Evolutionary conservation across 225 moss, liverwort and hornwort genomes (phyloP), one percentile per base, ranked within the genome.

Genomic region (Pseudoscleropodium purum): DNA sequence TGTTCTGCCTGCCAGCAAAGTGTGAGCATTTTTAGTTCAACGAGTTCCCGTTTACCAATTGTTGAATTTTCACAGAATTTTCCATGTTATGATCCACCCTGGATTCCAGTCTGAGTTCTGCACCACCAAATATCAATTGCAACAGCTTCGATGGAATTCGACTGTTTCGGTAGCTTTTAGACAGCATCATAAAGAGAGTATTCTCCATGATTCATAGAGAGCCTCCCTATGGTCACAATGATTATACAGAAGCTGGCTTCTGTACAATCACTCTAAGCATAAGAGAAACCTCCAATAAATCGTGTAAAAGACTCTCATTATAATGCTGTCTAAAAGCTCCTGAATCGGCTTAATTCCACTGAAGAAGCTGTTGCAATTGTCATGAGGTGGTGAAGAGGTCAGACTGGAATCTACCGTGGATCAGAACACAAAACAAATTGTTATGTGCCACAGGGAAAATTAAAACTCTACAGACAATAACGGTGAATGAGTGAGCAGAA

Each of bases 1-100:
- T 95, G 83, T 99, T 99, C 97, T 98, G 97, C 93, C 95, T 98
- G 96, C 93, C 97, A 96, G 93, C 93, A 93, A 89, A 88, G 92
- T 91, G 91, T 93, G 93, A 93, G 94, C 94, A 92, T 75, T 87
- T 66, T 93, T 89, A 94, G 87, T 88, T 81, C 72, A 82, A 69
- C 87, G 20, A 83, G 91, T 76, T 89, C 90, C 88, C 52, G 57
- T 73, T 73, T 34, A 26, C 31, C 73, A 45, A 65, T 54, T 73
- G 31, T 10, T 25, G 45, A 43, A 77, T 39, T 82, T 45, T 30
- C 56, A 79, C 18, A 41, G 8, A 54, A 18, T 33, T 23, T 59
- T 29, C 27, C 47, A 37, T 45, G 87, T 34, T 66, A 43, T 43
- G 69, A 68, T 69, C 80, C 68, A 68, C 20, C 63, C 51, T 51